A percentile compares a stretch with the other conserved stretches of the same genome.
These are phyloP conservation scores for Rhizopogon vulgaris DNA, from an alignment of 768 basidiomycete genomes.

Conservation along the genomic window DNA sequence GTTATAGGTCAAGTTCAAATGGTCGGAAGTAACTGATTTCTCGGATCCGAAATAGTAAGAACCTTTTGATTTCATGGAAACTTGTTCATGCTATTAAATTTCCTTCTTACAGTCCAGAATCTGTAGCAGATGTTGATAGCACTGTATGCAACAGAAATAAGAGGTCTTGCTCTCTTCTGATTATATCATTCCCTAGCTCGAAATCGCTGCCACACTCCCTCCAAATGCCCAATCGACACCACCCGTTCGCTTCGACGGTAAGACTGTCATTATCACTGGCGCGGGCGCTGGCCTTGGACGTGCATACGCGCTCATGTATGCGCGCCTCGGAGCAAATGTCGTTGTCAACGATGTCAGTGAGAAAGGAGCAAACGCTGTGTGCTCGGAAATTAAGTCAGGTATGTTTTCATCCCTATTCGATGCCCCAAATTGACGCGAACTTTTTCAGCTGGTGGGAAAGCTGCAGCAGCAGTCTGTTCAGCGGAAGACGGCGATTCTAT, in stretches of 20 bases:
- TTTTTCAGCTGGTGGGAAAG: constrained; percentile 78
- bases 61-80: neutral
- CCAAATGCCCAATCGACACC: constrained; percentile 65
- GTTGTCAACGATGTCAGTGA: constrained; percentile 93
- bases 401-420: constrained; percentile 9
- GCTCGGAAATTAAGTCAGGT: constrained; percentile 83
- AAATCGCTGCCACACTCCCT: constrained; percentile 55
- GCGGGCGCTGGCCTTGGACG: constrained; percentile 94
- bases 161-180: neutral
- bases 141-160: constrained; percentile 30
- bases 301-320: constrained; percentile 88
- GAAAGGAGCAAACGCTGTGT: constrained; percentile 77
- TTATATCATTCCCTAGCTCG: constrained; percentile 38
- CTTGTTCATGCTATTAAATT: neutral
- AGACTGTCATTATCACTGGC: constrained; percentile 92
- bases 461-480: constrained; percentile 74
- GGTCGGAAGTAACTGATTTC: constrained; percentile 80
- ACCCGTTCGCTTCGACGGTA: constrained; percentile 74
- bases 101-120: constrained; percentile 48
- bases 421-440: neutral
- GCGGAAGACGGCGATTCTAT: constrained; percentile 90
- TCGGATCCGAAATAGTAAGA: constrained; percentile 61
- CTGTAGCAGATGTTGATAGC: constrained; percentile 56
- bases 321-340: constrained; percentile 89
- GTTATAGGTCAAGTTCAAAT: constrained; percentile 71